phyloP scores from a whole-genome alignment of 495 filamentous ascomycete genomes.

The Xylaria grammica region DNA sequence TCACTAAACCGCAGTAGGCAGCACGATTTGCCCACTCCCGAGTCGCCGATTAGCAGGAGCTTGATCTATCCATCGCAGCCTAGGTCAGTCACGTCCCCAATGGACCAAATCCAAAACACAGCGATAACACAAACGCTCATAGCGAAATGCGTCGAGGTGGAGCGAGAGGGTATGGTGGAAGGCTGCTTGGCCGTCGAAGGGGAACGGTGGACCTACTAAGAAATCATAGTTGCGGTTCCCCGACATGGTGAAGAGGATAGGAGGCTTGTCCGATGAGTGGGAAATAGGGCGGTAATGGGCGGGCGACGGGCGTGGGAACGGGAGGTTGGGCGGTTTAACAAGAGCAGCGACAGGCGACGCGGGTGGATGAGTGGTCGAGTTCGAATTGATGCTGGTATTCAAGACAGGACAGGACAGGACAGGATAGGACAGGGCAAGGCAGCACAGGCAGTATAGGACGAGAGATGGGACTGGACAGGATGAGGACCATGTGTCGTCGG shows the following conservation, averaged over 20 bases:
- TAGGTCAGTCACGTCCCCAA: slow-evolving; percentile 1
- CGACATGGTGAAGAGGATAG: slow-evolving; percentile 69
- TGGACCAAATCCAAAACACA: not conserved
- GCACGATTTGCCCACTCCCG: slow-evolving; percentile 97
- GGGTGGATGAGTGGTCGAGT: slow-evolving; percentile 5
- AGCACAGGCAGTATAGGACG: not conserved
- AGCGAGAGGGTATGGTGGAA: not conserved
- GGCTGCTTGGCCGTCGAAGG: slow-evolving; percentile 13
- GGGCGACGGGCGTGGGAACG: not conserved
- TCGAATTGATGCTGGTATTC: slow-evolving; percentile 11
- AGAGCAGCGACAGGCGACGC: slow-evolving; percentile 11
- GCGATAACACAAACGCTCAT: not conserved
- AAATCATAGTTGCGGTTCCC: slow-evolving; percentile 98
- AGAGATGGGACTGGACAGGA: not conserved
- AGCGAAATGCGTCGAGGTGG: slow-evolving; percentile 12
- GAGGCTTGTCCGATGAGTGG: slow-evolving; percentile 28
- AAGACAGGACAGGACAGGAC: not conserved
- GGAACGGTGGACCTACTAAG: slow-evolving; percentile 65
- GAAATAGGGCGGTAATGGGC: not conserved
- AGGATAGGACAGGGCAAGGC: slow-evolving; percentile 4
- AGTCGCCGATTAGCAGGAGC: slow-evolving; percentile 96
- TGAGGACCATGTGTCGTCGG: slow-evolving; percentile 7
- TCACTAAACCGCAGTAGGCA: slow-evolving; percentile 98
- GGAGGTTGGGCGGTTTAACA: slow-evolving; percentile 11
- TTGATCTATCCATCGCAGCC: slow-evolving; percentile 74